Evolutionary conservation across 1,284 basidiomycete genomes (phyloP).

Genomic region (Leccinum ponderosum): DNA sequence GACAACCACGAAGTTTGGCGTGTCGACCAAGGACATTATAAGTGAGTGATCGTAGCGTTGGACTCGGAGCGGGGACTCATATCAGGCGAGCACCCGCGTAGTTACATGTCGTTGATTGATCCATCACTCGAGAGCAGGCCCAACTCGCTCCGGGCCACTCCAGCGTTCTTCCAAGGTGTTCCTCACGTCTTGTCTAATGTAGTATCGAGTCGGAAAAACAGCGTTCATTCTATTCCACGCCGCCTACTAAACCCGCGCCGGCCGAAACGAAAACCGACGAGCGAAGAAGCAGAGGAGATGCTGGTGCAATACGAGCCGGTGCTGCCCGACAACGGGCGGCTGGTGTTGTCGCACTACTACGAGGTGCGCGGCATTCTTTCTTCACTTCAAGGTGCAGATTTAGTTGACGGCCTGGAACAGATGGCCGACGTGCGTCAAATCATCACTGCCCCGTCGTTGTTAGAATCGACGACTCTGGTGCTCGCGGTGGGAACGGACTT

Average conservation of each 20-base stretch:
- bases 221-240: constrained; percentile 76
- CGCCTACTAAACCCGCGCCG: constrained; percentile 84
- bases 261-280: constrained; percentile 75
- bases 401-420: constrained; percentile 35
- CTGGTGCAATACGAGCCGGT: constrained; percentile 85
- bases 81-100: too few species aligned
- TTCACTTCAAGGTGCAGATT: background rate
- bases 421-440: constrained; percentile 68
- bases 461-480: constrained; percentile 92
- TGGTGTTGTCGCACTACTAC: constrained; percentile 79
- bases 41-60: constrained; percentile 45
- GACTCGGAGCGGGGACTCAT: too few species aligned
- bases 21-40: constrained; percentile 84
- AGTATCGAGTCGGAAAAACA: constrained; percentile 80
- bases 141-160: too few species aligned
- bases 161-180: background rate
- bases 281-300: constrained; percentile 83
- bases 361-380: constrained; percentile 46
- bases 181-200: background rate
- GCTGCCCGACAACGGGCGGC: constrained; percentile 70
- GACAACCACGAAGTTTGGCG: constrained; percentile 86
- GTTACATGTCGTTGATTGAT: too few species aligned
- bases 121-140: too few species aligned
- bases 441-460: constrained; percentile 75
- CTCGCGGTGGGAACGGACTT: constrained; percentile 87